phyloP scores from a whole-genome alignment of 192 early-diverging fungal genomes.

The Dissophora globulifera region DNA sequence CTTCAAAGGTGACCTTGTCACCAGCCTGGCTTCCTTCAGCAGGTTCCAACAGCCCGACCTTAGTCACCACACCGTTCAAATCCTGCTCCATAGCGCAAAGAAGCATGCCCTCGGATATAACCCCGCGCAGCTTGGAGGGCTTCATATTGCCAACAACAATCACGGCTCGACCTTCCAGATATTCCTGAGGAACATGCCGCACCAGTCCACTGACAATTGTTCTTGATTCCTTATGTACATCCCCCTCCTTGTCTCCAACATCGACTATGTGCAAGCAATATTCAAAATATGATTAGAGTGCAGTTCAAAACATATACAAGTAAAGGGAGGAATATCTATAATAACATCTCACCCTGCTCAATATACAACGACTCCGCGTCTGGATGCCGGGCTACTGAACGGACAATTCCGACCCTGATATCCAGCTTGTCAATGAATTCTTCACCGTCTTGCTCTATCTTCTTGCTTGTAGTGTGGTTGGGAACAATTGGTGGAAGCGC shows the following conservation, averaged over 20 bases:
- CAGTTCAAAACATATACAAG: too few species aligned
- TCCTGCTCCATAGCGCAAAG: conserved; percentile 66
- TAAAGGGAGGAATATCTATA: too few species aligned
- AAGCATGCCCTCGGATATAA: conserved; percentile 73
- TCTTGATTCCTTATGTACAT: conserved; percentile 49
- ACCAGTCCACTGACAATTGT: conserved; percentile 76
- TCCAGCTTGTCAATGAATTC: conserved; percentile 61
- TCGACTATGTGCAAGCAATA: too few species aligned
- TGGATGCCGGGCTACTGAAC: conserved; percentile 61
- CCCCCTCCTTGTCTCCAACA: conserved; percentile 63
- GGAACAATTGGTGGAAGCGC: background rate
- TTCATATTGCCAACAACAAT: conserved; percentile 75
- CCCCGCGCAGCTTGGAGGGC: conserved; percentile 70
- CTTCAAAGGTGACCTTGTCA: conserved; percentile 63
- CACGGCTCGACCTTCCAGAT: conserved; percentile 58
- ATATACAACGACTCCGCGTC: conserved; percentile 63
- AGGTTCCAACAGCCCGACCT: conserved; percentile 66
- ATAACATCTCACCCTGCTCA: conserved; percentile 53
- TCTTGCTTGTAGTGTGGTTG: background rate
- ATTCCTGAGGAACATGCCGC: conserved; percentile 62
- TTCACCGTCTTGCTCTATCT: background rate
- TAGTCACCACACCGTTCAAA: conserved; percentile 26
- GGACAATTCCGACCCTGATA: conserved; percentile 71
- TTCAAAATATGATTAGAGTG: too few species aligned
- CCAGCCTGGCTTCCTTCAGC: conserved; percentile 61